Base-by-base conservation (phyloP, 2,329 filamentous ascomycete species). In the Botrytis fragariae region DNA sequence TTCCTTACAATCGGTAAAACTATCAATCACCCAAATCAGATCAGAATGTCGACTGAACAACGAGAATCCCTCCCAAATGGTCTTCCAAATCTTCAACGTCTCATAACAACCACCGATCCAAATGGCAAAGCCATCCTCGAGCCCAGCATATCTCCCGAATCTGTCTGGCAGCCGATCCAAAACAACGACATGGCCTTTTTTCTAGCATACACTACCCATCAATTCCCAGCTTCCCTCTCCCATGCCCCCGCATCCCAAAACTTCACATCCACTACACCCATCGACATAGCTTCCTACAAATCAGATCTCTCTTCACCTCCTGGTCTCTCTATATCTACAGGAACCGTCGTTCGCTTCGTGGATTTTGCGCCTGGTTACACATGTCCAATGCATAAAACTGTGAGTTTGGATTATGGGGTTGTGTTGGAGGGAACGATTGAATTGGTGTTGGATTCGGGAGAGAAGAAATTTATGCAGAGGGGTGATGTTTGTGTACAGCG, bases 401-500 rank as follows among this genome's bases (percentile, higher is more conserved):
- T 79, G 35, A 84, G 80, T 70, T 76, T 85, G 29, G 84, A 86
- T 76, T 85, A 85, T 68, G 80, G 78, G 25, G 78, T 83, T 44
- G 81, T 86, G 25, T 25, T 85, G 12, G 78, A 80, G 12, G 84
- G 84, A 2, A 80, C 81, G 72, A 81, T 85, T 9, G 82, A 83
- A 6, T 75, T 84, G n/a, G 76, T 73, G 8, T 79, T 86, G 1
- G 84, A 85, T 73, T 77, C 79, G 5, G 84, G 84, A 9, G 83
- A 83, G 70, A 83, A 81, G 76, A 83, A 77, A 74, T 79, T 79
- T 0, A 67, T 85, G 44, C 74, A 75, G n/a, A 77, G 79, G 3
- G 84, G 84, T 7, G 84, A 86, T 73, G 76, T 83, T 25, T 79
- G 84, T 65, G 80, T 86, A 0, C 84, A 86, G 75, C 79, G 83